Conservation (phyloP, 1,139 yeast species). For the Spencermartinsiella ligniputridi region DNA sequence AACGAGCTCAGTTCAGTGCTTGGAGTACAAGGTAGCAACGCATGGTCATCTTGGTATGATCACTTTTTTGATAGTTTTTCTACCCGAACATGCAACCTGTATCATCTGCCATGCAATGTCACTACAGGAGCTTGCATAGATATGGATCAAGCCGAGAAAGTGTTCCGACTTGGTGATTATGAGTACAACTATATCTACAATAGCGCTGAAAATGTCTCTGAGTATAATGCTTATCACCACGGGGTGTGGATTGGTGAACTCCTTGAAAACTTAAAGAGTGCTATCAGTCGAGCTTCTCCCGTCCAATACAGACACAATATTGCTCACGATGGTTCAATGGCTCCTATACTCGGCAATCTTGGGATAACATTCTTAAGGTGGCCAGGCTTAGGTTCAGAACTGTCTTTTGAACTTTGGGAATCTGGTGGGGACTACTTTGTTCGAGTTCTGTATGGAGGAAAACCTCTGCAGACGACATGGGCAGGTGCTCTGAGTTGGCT, state of each 20-base stretch:
- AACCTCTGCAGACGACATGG: conserved; percentile 19
- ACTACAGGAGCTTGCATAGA: conserved; percentile 26
- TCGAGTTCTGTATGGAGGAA: conserved; percentile 37
- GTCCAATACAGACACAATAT: conserved; percentile 36
- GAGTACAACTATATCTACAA: conserved; percentile 38
- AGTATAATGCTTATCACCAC: conserved; percentile 30
- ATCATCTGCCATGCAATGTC: conserved; percentile 30
- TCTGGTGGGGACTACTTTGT: conserved; percentile 26
- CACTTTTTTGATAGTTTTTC: conserved; percentile 41
- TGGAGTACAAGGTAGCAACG: conserved; percentile 26
- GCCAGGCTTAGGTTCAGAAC: conserved; percentile 45
- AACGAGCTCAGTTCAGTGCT: conserved; percentile 23
- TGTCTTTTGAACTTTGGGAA: conserved; percentile 37
- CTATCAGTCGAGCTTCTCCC: conserved; percentile 25
- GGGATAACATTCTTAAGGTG: conserved; percentile 36
- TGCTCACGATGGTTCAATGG: conserved; percentile 41
- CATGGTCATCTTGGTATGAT: conserved; percentile 34
- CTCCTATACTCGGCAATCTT: conserved; percentile 35
- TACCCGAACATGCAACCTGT: conserved; percentile 35
- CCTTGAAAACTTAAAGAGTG: conserved; percentile 27
- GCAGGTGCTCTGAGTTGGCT: conserved; percentile 15
- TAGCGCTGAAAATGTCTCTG: conserved; percentile 31
- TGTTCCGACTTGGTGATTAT: conserved; percentile 39
- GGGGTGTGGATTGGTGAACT: conserved; percentile 38
- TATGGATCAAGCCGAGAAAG: conserved; percentile 32